Evolutionary conservation across 805 yeast species (phyloP), one percentile per base, ranked within the genome.

Genomic region (Ogataea polymorpha): DNA sequence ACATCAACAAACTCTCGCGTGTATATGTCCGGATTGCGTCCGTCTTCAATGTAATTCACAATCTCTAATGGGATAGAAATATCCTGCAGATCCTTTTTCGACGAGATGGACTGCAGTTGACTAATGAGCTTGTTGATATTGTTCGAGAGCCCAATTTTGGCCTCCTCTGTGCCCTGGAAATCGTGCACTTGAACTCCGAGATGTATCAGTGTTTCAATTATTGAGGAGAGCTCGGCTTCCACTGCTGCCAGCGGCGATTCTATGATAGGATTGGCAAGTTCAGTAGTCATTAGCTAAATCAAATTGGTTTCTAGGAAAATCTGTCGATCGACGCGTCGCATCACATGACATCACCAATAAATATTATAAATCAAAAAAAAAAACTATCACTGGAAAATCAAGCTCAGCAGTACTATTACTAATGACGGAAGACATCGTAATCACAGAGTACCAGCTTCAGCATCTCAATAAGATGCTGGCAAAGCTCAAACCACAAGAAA

Each of bases 1-100:
- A 91, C 86, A 59, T 93, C 99, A 12, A 91, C 87, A 65, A 93
- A 93, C 65, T 93, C 99, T 59, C 99, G 75, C 1, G 98, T 89
- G 63, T 93, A 93, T 28, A 93, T 89, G 58, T 93, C 98, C 0
- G 99, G 98, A 58, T 93, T 93, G 51, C 99, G 72, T 2, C 99
- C 99, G 56, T 88, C 95, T 58, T 93, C 98, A 27, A 93, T 87
- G 57, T 93, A 93, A 48, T 84, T 82, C 11, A 89, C 68, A n/a
- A 90, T 90, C 56, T 90, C 96, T 27, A 84, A 61, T 1, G 96
- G 96, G 3, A 86, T 72, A 1, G 80, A 65, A 4, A 75, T 63
- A 7, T 66, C 56, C 20, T 64, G 59, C 15, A 77, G 50, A 1
- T 61, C 66, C 15, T 66, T 64, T 5, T 51, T 43, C 7, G 27